Base-by-base conservation (phyloP, 2,329 filamentous ascomycete species). In the Talaromyces albobiverticillius region DNA sequence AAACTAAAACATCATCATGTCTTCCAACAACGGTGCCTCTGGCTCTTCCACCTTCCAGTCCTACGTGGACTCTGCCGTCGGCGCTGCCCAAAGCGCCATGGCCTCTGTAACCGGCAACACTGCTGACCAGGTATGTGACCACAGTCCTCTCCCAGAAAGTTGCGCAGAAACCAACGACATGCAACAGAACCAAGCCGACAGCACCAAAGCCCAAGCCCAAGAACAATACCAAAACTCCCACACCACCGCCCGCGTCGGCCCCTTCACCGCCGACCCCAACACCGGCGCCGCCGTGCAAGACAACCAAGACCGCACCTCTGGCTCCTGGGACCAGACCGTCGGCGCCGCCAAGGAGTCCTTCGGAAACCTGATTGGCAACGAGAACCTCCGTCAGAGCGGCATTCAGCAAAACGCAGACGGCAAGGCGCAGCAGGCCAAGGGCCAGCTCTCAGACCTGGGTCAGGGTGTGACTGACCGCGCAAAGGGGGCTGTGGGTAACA, bases 271-370 rank as follows among this genome's bases (percentile, higher is more conserved):
- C 0, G 67, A 70, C 55, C 86, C 86, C 10, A 78, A 85, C 48
- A 82, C 84, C 0, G 90, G 90, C 46, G 87, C 85, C 32, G 77
- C 88, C 46, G 81, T 86, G 58, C 80, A 82, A 61, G 90, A 96
- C 71, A 79, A 89, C 71, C 78, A 85, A 10, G 79, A 93, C 69
- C 89, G 91, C 60, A 76, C 80, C 20, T 69, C 82, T 16, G 92
- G 93, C 41, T 80, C 81, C 16, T 95, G 88, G 85, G 90, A 96
- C 77, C 92, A 96, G 76, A 95, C 90, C 4, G 67, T 92, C n/a
- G 93, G 92, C 50, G 83, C 87, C 1, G 86, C 86, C 41, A 96
- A 96, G 78, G 90, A 96, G 70, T 78, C 85, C 4, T 59, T 94
- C 1, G 93, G 93, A 55, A 85, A 86, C 16, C 63, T 93, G 4